phyloP scores from a whole-genome alignment of 805 yeast species.

The Pichia deserticola region DNA sequence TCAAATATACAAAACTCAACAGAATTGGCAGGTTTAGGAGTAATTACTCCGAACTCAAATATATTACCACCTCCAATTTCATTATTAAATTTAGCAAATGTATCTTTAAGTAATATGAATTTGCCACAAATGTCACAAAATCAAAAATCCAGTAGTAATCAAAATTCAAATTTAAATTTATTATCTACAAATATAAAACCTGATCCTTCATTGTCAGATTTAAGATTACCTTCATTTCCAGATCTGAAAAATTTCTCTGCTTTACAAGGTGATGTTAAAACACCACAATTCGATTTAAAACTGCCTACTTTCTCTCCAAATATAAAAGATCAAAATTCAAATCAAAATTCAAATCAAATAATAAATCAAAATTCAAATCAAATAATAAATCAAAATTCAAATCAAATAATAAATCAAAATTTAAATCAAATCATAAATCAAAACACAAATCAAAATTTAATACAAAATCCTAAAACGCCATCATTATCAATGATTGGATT shows the following conservation, averaged over 20 bases:
- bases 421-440: neutral
- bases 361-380: neutral
- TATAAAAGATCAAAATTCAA: neutral
- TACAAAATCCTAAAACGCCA: neutral
- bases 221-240: constrained; percentile 10
- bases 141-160: too few species aligned
- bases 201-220: constrained; percentile 3
- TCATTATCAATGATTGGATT: constrained; percentile 1
- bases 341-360: too few species aligned
- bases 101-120: constrained; percentile 2
- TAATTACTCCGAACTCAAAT: neutral
- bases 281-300: constrained; percentile 5
- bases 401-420: neutral
- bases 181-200: neutral
- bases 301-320: constrained; percentile 4
- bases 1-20: neutral
- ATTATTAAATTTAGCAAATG: constrained; percentile 7
- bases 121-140: constrained; percentile 3
- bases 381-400: neutral
- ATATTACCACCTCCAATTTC: constrained; percentile 1
- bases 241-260: constrained; percentile 8
- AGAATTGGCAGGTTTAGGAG: neutral
- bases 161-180: neutral
- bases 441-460: too few species aligned
- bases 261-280: neutral